Evolutionary conservation across 2,329 filamentous ascomycete species (phyloP), one percentile per base, ranked within the genome.

Genomic region (Cytospora paraplurivora): DNA sequence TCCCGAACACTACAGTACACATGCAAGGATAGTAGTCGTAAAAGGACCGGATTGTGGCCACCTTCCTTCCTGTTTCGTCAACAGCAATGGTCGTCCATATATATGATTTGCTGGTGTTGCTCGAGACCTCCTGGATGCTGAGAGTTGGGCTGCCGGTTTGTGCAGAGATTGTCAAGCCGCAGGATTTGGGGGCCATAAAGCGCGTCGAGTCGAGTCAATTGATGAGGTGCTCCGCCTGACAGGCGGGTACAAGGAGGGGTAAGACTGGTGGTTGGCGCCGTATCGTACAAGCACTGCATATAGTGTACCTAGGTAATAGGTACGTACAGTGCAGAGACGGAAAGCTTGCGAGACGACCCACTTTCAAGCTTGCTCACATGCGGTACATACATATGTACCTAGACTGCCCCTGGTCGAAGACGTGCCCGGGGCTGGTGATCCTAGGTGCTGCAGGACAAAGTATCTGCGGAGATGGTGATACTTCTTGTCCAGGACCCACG

Each of bases 11-110:
- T 6, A 49, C 58, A 27, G 17, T 27, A 55, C 21, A 27, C 12
- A 15, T 56, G 60, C 60, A 65, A 51, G 44, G 56, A 56, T 63
- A 37, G 35, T 44, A 21, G 34, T 55, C 44, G 58, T 44, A 15
- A 59, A 49, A 50, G 56, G 41, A 17, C 53, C 44, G 49, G 21
- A 58, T 21, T 59, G 62, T 49, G 59, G 59, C 56, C 38, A 53
- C 50, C 44, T 61, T 59, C 62, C 57, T 66, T 64, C 64, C 62
- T 59, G 53, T 66, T 66, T 63, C 41, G 64, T 64, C 64, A 38
- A 64, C 55, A 56, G 62, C 59, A 44, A 10, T 47, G 44, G 8
- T 47, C 44, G 44, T 47, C 44, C n/a, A 21, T 49, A 19, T 47
- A 35, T 59, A n/a, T 63, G 61, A 63, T 63, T 63, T 55, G 61